phyloP scores from a whole-genome alignment of 1,284 basidiomycete species.

The Microbotryomycetes sp. region DNA sequence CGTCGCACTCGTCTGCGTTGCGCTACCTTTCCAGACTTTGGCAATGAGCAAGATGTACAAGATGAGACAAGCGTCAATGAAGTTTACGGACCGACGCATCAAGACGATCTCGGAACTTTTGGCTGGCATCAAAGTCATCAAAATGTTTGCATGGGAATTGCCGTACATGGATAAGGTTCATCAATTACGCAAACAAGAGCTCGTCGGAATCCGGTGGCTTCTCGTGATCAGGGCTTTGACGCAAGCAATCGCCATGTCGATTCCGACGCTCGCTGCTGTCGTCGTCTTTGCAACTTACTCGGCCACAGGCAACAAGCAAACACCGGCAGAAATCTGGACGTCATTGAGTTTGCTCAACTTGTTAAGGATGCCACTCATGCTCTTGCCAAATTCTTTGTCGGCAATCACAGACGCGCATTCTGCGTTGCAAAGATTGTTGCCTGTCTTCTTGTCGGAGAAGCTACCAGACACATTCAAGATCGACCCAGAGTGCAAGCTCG shows the following conservation, averaged over 20 bases:
- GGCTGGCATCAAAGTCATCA: conserved; percentile 79
- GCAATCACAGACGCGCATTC: conserved; percentile 55
- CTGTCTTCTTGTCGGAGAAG: conserved; percentile 57
- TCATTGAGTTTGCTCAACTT: conserved; percentile 13
- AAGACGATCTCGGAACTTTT: conserved; percentile 75
- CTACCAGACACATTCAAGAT: conserved; percentile 47
- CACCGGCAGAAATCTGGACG: conserved; percentile 44
- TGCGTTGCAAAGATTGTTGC: conserved; percentile 11
- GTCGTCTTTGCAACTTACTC: conserved; percentile 32
- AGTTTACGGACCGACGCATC: conserved; percentile 77
- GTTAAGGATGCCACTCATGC: conserved; percentile 48
- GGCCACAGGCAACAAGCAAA: conserved; percentile 52
- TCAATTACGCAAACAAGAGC: conserved; percentile 65
- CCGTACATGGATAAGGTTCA: conserved; percentile 62
- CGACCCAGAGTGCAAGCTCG: conserved; percentile 49
- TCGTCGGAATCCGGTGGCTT: conserved; percentile 56
- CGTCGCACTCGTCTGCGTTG: conserved; percentile 67
- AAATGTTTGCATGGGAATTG: conserved; percentile 59
- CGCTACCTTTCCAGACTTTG: conserved; percentile 40
- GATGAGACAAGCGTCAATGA: conserved; percentile 51
- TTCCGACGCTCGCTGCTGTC: conserved; percentile 26
- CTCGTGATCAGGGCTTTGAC: conserved; percentile 58
- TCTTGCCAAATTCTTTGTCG: conserved; percentile 59
- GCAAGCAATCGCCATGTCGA: conserved; percentile 36
- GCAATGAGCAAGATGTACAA: conserved; percentile 21